phyloP scores from a whole-genome alignment of 441 rosid species.

The Populus hybrid region DNA sequence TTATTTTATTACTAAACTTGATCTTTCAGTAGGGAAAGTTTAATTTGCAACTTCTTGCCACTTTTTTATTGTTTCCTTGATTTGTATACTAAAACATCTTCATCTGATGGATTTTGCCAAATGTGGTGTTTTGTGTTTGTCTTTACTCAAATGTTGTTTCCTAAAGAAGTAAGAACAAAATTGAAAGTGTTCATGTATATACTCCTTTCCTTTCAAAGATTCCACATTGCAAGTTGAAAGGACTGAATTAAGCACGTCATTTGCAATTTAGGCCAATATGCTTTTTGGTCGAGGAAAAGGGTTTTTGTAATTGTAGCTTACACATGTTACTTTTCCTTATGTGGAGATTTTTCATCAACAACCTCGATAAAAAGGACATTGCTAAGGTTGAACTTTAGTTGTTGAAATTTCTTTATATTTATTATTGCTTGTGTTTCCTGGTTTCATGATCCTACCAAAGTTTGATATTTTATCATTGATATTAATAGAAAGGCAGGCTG shows the following conservation, averaged over 20 bases:
- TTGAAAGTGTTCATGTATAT: not conserved
- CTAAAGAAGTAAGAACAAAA: not conserved
- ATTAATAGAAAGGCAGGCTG: conserved; percentile 54
- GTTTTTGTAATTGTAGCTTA: not conserved
- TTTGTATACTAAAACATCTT: conserved; percentile 1
- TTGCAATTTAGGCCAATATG: conserved; percentile 5
- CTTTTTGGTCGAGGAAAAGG: not conserved
- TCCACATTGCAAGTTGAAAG: not conserved
- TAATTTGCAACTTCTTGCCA: conserved; percentile 8
- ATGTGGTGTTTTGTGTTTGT: conserved; percentile 2
- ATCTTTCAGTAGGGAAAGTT: conserved; percentile 1
- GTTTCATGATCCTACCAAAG: conserved; percentile 7
- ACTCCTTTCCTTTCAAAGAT: conserved; percentile 7
- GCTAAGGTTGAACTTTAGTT: conserved; percentile 4
- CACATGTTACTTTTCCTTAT: not conserved
- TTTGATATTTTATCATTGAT: conserved; percentile 31
- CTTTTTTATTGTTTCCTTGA: conserved; percentile 5
- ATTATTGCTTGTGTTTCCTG: not conserved
- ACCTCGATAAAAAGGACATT: not conserved
- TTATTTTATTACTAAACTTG: not conserved
- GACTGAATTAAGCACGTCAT: not conserved
- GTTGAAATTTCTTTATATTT: not conserved
- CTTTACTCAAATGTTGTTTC: conserved; percentile 4
- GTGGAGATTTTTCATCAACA: not conserved
- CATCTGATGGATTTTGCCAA: conserved; percentile 6